These are phyloP conservation scores for Lentinula sp. DNA, from an alignment of 768 basidiomycete species.

Conservation along the genomic window DNA sequence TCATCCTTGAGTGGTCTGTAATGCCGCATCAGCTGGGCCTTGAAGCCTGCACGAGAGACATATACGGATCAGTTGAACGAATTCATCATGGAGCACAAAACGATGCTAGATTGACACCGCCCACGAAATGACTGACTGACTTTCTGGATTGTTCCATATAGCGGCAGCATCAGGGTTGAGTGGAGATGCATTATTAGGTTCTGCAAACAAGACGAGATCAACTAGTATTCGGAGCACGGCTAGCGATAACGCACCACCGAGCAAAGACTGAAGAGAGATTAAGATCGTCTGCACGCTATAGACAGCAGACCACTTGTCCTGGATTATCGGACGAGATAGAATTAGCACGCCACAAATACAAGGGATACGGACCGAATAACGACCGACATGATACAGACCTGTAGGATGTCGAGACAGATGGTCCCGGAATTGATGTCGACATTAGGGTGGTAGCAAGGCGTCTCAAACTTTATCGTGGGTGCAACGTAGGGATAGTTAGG, in stretches of 20 bases:
- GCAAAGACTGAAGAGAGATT: conserved; percentile 78
- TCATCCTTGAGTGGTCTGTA: conserved; percentile 52
- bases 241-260: conserved; percentile 60
- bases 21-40: conserved; percentile 62
- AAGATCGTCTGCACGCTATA: conserved; percentile 90
- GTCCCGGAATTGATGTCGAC: conserved; percentile 73
- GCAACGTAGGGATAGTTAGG: conserved; percentile 85
- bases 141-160: conserved; percentile 70
- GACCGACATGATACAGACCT: conserved; percentile 36
- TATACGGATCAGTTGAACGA: not conserved
- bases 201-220: conserved; percentile 28
- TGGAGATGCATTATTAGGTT: conserved; percentile 91
- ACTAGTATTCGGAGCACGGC: not conserved
- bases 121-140: conserved; percentile 22
- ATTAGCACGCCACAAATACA: not conserved
- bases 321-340: conserved; percentile 1
- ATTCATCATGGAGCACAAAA: not conserved
- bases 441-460: conserved; percentile 89
- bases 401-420: conserved; percentile 85
- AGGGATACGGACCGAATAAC: not conserved
- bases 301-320: conserved; percentile 94
- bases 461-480: conserved; percentile 81
- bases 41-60: conserved; percentile 47
- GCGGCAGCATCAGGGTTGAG: conserved; percentile 82
- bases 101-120: not conserved